A percentile compares a stretch with the other conserved stretches of the same genome.
Conservation (phyloP, 106 monocot species). For the Dendrobium chrysotoxum region DNA sequence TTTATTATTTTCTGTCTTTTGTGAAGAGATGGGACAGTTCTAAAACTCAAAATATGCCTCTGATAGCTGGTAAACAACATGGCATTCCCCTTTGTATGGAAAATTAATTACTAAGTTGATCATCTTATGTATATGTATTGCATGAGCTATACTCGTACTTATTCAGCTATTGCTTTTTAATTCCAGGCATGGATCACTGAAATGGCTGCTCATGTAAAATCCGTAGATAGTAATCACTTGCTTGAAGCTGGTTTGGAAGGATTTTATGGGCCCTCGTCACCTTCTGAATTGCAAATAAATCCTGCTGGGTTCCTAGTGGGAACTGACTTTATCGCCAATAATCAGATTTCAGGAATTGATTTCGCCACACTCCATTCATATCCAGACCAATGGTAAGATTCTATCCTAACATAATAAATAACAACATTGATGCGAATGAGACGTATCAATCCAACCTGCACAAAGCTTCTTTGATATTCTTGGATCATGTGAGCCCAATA, state of each 20-base stretch:
- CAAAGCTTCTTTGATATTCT: neutral
- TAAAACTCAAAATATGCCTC: too few relatives aligned
- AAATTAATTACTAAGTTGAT: neutral
- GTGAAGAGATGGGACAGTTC: too few relatives aligned
- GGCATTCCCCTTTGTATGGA: too few relatives aligned
- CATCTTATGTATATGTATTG: too few relatives aligned
- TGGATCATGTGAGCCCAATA: too few relatives aligned
- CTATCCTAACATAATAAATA: too few relatives aligned
- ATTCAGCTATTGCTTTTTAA: neutral
- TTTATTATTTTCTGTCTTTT: too few relatives aligned
- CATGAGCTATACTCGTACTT: neutral
- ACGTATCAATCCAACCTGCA: too few relatives aligned
- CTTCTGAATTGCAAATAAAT: constrained; percentile 16
- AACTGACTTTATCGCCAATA: constrained; percentile 80
- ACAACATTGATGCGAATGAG: too few relatives aligned
- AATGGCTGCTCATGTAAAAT: constrained; percentile 81
- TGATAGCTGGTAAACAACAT: too few relatives aligned
- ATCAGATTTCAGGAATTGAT: constrained; percentile 63
- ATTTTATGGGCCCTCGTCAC: constrained; percentile 40
- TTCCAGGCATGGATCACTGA: constrained; percentile 67
- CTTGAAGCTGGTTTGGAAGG: constrained; percentile 75
- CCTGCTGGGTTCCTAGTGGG: constrained; percentile 47
- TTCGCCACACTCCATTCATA: constrained; percentile 85
- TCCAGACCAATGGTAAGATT: constrained; percentile 73
- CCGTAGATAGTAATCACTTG: constrained; percentile 69